Evolutionary conservation across 257 asterid genomes (phyloP).

Genomic region (Lycium ferocissimum): DNA sequence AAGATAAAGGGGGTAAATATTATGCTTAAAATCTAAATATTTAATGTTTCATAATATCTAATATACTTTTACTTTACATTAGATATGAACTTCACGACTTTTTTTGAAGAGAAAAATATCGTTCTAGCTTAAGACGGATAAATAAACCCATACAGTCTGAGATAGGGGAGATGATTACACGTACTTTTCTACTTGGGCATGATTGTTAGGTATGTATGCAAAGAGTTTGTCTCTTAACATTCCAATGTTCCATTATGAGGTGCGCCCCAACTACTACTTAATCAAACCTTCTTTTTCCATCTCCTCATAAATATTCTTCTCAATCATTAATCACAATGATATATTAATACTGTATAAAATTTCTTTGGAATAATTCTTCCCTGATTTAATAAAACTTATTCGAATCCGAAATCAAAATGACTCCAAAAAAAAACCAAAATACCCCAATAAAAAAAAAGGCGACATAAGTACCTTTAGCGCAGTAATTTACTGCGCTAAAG

Average conservation of each 20-base stretch:
- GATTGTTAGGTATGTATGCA: slow-evolving; percentile 35
- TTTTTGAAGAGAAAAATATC: background rate
- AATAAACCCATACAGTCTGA: background rate
- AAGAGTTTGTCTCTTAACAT: background rate
- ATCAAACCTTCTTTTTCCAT: background rate
- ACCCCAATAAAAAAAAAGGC: no score
- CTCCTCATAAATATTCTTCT: background rate
- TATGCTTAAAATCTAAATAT: no score
- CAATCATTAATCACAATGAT: slow-evolving; percentile 23
- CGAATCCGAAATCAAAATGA: no score
- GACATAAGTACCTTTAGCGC: no score
- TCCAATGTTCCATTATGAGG: slow-evolving; percentile 36
- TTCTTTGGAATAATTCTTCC: background rate
- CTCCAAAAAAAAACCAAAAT: no score
- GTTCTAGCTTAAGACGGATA: background rate
- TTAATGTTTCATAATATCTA: no score
- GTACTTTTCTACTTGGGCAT: background rate
- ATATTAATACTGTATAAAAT: background rate
- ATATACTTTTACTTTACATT: background rate
- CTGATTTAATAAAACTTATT: background rate
- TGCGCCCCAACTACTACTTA: background rate
- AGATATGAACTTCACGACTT: background rate
- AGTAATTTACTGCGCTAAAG: no score
- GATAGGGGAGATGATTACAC: background rate
- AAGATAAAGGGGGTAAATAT: no score